phyloP scores from a whole-genome alignment of 306 rosid species.

The Sphenostylis stenocarpa region DNA sequence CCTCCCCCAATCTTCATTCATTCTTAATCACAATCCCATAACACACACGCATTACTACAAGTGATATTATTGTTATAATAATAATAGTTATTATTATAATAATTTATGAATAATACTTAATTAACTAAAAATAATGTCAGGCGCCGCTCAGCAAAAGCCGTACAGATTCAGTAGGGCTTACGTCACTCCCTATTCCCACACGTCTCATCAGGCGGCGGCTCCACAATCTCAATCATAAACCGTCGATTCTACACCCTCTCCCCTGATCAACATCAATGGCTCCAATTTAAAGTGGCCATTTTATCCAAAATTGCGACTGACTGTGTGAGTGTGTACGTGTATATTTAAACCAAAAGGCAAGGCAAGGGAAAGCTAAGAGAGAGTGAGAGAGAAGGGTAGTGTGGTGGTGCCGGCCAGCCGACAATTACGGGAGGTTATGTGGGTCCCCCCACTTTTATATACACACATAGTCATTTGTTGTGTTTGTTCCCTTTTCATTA shows the following conservation, averaged over 20 bases:
- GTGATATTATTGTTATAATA: no score
- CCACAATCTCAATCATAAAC: constrained; percentile 21
- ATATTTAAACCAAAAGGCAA: constrained; percentile 5
- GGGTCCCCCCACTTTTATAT: constrained; percentile 56
- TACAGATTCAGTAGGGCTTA: constrained; percentile 60
- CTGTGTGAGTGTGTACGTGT: neutral
- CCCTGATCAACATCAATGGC: constrained; percentile 39
- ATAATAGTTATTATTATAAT: no score
- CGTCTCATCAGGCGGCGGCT: constrained; percentile 89
- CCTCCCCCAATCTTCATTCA: neutral
- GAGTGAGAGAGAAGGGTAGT: neutral
- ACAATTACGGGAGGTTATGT: constrained; percentile 80
- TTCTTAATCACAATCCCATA: constrained; percentile 13
- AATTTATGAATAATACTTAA: no score
- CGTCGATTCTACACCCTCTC: neutral
- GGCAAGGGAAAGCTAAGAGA: neutral
- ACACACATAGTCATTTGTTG: neutral
- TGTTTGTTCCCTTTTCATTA: neutral
- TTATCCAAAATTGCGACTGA: neutral
- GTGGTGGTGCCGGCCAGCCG: constrained; percentile 73
- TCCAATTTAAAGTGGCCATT: neutral
- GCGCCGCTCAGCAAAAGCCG: constrained; percentile 51
- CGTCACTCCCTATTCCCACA: constrained; percentile 44
- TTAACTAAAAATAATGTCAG: constrained; percentile 32
- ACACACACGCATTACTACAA: neutral